phyloP scores from a whole-genome alignment of 805 yeast genomes.

The Osmozyma mogii region DNA sequence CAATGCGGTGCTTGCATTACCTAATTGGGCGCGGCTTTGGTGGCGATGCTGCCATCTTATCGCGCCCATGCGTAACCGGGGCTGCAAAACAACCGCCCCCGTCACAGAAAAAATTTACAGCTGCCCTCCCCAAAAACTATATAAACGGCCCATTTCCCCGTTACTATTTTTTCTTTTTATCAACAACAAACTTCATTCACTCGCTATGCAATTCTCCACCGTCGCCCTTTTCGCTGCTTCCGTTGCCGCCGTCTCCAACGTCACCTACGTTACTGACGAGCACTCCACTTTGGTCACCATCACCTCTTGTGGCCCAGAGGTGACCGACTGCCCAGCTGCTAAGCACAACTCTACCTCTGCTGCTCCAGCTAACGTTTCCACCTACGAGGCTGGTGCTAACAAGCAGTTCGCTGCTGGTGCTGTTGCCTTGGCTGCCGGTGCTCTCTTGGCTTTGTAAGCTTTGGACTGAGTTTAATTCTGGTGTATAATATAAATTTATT shows the following conservation, averaged over 20 bases:
- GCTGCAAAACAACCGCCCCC: too few species aligned
- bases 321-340: slow-evolving; percentile 13
- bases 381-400: slow-evolving; percentile 15
- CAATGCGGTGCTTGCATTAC: too few species aligned
- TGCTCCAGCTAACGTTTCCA: slow-evolving; percentile 10
- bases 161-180: too few species aligned
- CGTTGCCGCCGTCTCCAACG: slow-evolving; percentile 12
- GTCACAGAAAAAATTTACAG: too few species aligned
- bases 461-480: too few species aligned
- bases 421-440: slow-evolving; percentile 18
- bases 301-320: slow-evolving; percentile 14
- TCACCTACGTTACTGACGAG: slow-evolving; percentile 7
- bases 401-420: slow-evolving; percentile 22
- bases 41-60: too few species aligned
- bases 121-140: too few species aligned
- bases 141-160: too few species aligned
- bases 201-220: slow-evolving; percentile 16
- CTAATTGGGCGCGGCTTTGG: too few species aligned
- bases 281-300: slow-evolving; percentile 14
- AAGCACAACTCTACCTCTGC: neutral
- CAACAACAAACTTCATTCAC: slow-evolving; percentile 4
- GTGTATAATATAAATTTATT: too few species aligned
- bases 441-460: slow-evolving; percentile 25
- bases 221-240: slow-evolving; percentile 14
- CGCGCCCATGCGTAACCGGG: too few species aligned